Base-by-base conservation (phyloP, 2,329 filamentous ascomycete species). In the Fusarium bactridioides region DNA sequence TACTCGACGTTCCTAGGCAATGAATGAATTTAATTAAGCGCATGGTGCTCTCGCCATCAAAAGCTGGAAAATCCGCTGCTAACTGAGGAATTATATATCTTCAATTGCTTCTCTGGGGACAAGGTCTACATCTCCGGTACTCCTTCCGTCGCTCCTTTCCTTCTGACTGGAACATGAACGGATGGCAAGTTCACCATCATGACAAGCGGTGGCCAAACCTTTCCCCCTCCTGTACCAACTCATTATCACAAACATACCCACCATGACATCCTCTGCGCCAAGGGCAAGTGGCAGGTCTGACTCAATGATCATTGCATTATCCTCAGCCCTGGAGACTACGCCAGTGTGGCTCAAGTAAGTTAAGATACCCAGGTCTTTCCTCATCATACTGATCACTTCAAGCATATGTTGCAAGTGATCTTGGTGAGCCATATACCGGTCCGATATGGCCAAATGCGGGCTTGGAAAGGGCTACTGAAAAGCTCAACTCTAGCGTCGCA, bases 351-450 rank as follows among this genome's bases (percentile, higher is more conserved):
- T 21, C 31, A 3, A 12, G 50, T 16, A 27, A 7, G 18, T 37
- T 4, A 10, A n/a, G 15, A 9, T 12, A 11, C 10, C 7, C 3
- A n/a, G 4, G 4, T 2, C 15, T 13, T 7, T 35, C 33, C 33
- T 13, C 12, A 8, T 27, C 19, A 4, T 37, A 16, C 23, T n/a
- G 13, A 27, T 12, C 0, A 21, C 10, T 27, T 12, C 5, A 7
- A 38, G 13, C 5, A 38, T 3, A 21, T 25, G 23, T 38, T 38
- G 6, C 7, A 7, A 2, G 2, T n/a, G 50, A 13, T 21, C n/a
- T 27, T 0, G 13, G 23, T 21, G 12, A 53, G 23, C 13, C 31
- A 38, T 35, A 27, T 13, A 19, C n/a, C 7, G 18, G 33, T 5
- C 33, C 19, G 9, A 53, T 38, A 10, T n/a, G 13, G 19, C 23